Conservation (phyloP, 2,329 filamentous ascomycete species). For the Alternaria arborescens region DNA sequence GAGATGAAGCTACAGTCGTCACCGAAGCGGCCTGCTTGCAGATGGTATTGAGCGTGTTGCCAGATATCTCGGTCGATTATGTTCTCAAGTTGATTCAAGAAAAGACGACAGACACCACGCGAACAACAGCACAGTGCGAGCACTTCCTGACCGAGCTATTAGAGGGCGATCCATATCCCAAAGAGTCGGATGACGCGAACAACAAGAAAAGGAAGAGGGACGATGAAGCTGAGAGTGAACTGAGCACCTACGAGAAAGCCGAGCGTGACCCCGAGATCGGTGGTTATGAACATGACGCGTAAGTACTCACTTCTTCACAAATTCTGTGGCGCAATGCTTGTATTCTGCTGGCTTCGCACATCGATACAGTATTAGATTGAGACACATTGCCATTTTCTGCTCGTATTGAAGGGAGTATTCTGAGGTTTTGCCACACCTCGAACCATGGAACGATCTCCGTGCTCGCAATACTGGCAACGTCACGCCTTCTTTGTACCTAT, state of each 20-base stretch:
- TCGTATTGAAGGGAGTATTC: slow-evolving; percentile 13
- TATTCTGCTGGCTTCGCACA: neutral
- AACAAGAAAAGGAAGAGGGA: slow-evolving; percentile 45
- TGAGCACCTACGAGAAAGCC: slow-evolving; percentile 34
- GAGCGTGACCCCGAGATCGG: slow-evolving; percentile 19
- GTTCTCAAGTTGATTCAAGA: slow-evolving; percentile 39
- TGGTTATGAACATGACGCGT: slow-evolving; percentile 37
- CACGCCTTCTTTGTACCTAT: neutral
- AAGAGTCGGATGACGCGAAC: slow-evolving; percentile 38
- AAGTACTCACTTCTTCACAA: slow-evolving; percentile 28
- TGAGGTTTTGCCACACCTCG: neutral
- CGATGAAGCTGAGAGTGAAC: slow-evolving; percentile 32
- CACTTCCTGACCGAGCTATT: slow-evolving; percentile 40
- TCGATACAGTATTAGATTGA: neutral
- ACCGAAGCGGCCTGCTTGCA: slow-evolving; percentile 40
- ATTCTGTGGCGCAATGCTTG: neutral
- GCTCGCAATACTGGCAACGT: neutral
- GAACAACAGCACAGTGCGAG: slow-evolving; percentile 36
- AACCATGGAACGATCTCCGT: slow-evolving; percentile 8
- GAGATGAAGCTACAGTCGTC: slow-evolving; percentile 13
- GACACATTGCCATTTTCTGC: neutral
- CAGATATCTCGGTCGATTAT: slow-evolving; percentile 45
- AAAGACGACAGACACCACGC: slow-evolving; percentile 31
- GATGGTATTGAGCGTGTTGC: slow-evolving; percentile 45
- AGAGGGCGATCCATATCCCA: slow-evolving; percentile 46